phyloP scores from a whole-genome alignment of 2,329 filamentous ascomycete genomes.

The Fusarium nygamai region DNA sequence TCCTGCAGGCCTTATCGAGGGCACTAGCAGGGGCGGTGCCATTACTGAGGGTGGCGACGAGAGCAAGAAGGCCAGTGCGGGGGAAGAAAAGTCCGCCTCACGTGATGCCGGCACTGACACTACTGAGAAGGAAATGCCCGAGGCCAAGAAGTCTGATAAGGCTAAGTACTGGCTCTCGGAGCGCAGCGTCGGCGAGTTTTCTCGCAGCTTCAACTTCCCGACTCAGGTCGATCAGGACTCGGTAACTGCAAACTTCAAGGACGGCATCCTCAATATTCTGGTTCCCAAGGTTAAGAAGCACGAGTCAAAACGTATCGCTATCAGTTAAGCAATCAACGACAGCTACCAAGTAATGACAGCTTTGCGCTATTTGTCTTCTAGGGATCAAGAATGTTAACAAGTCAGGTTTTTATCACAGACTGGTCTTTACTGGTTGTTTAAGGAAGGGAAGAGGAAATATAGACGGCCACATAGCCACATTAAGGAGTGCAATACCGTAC shows the following conservation, averaged over 20 bases:
- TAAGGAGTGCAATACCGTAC: too few relatives aligned
- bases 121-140: constrained; percentile 45
- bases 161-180: constrained; percentile 77
- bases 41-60: constrained; percentile 53
- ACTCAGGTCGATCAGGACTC: constrained; percentile 68
- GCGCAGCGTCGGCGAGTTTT: constrained; percentile 73
- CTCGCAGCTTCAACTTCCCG: constrained; percentile 75
- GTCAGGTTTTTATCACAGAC: too few relatives aligned
- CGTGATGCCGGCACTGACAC: constrained; percentile 46
- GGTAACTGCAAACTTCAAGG: constrained; percentile 70
- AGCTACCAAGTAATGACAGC: too few relatives aligned
- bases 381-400: too few relatives aligned
- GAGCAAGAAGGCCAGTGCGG: constrained; percentile 67
- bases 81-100: constrained; percentile 55
- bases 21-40: constrained; percentile 46
- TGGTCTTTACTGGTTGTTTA: too few relatives aligned
- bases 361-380: too few relatives aligned
- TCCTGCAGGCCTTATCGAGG: constrained; percentile 59
- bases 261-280: constrained; percentile 71
- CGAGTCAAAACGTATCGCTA: constrained; percentile 61
- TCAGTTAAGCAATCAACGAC: too few relatives aligned
- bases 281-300: constrained; percentile 75
- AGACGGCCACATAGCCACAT: too few relatives aligned
- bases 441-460: too few relatives aligned
- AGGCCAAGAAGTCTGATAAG: constrained; percentile 43